Evolutionary conservation across 1,284 basidiomycete genomes (phyloP).

Genomic region (Stygiomarasmius scandens): DNA sequence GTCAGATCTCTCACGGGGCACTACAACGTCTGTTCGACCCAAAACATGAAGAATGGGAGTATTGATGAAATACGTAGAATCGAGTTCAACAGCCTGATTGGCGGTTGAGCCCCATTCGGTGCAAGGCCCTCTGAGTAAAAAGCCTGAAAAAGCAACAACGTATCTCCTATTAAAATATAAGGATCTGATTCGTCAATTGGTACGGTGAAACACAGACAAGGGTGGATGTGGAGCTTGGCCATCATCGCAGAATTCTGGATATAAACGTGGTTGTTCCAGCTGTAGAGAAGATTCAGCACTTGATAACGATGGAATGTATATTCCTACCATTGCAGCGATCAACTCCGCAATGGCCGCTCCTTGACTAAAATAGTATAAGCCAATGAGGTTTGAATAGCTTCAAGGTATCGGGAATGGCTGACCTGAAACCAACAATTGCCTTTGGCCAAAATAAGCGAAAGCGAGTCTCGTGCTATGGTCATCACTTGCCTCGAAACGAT

Average conservation of each 20-base stretch:
- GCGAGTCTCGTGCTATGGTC: neutral
- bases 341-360: constrained; percentile 16
- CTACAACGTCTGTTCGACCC: constrained; percentile 16
- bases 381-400: neutral
- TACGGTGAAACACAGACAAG: constrained; percentile 1
- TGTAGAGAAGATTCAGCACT: neutral
- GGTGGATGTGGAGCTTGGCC: constrained; percentile 14
- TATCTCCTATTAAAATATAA: constrained; percentile 6
- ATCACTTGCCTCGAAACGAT: constrained; percentile 12
- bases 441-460: neutral
- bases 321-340: constrained; percentile 13
- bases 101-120: constrained; percentile 8
- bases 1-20: constrained; percentile 12
- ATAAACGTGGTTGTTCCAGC: constrained; percentile 16
- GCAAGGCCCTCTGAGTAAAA: constrained; percentile 14
- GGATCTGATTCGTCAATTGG: neutral
- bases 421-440: constrained; percentile 7
- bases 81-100: neutral
- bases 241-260: constrained; percentile 12
- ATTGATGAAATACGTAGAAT: constrained; percentile 2
- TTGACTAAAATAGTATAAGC: constrained; percentile 2
- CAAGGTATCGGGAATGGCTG: constrained; percentile 1
- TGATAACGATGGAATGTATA: neutral
- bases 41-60: constrained; percentile 15
- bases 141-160: constrained; percentile 14